A percentile compares a stretch with the other conserved stretches of the same genome.
phyloP scores from a whole-genome alignment of 495 filamentous ascomycete genomes.

The Bathelium albidoporum region DNA sequence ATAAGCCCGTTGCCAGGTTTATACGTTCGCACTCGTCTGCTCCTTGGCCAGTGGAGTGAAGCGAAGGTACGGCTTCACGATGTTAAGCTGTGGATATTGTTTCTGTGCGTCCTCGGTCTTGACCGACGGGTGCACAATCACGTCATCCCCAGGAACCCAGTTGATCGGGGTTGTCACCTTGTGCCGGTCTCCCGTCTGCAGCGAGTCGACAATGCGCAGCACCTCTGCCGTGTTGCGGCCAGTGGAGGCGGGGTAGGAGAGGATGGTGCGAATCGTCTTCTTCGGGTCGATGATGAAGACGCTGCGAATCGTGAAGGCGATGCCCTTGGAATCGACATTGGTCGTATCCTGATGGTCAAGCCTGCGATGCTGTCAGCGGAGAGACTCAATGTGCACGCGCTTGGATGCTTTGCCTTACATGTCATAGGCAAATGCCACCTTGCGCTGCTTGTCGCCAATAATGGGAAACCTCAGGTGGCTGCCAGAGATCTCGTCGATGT shows the following conservation, averaged over 20 bases:
- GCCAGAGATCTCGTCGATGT: constrained; percentile 86
- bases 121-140: constrained; percentile 86
- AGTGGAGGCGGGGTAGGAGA: constrained; percentile 94
- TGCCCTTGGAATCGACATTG: constrained; percentile 92
- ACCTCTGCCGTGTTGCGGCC: constrained; percentile 96
- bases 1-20: constrained; percentile 11
- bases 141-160: constrained; percentile 48
- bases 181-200: constrained; percentile 96
- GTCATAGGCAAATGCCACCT: constrained; percentile 86
- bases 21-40: constrained; percentile 28
- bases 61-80: constrained; percentile 79
- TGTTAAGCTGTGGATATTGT: constrained; percentile 81
- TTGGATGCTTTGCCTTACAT: constrained; percentile 53
- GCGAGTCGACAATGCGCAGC: constrained; percentile 86
- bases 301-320: constrained; percentile 96
- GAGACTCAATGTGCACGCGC: not conserved
- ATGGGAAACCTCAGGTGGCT: constrained; percentile 84
- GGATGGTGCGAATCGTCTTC: constrained; percentile 93
- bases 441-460: constrained; percentile 91
- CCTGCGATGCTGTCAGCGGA: constrained; percentile 35
- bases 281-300: constrained; percentile 98
- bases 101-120: constrained; percentile 76
- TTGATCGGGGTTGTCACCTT: constrained; percentile 64
- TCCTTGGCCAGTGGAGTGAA: constrained; percentile 35
- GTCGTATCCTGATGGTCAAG: constrained; percentile 74